A percentile compares a stretch with the other conserved stretches of the same genome.
These are phyloP conservation scores for Sporothrix globosa DNA, from an alignment of 2,329 filamentous ascomycete genomes.

Conservation along the genomic window DNA sequence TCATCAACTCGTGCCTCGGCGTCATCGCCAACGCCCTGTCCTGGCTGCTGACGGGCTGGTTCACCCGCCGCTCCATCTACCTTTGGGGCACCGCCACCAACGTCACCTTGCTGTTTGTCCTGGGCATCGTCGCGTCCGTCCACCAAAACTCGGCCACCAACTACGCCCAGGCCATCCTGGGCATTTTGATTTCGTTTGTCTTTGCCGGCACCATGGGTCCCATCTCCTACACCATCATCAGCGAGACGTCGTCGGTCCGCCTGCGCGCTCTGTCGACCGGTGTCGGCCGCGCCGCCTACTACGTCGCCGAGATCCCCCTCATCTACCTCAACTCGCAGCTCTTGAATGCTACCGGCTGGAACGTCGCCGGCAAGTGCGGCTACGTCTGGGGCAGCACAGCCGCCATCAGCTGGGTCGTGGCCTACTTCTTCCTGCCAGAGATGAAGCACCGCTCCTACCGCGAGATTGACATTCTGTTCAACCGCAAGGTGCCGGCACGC, in stretches of 20 bases:
- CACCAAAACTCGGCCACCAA: slow-evolving; percentile 19
- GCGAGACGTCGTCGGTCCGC: slow-evolving; percentile 45
- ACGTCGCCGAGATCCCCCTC: slow-evolving; percentile 12
- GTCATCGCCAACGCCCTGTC: slow-evolving; percentile 60
- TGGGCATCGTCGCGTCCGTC: slow-evolving; percentile 50
- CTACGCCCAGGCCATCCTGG: slow-evolving; percentile 39
- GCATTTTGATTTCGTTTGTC: slow-evolving; percentile 48
- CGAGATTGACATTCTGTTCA: slow-evolving; percentile 64
- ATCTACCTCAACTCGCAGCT: slow-evolving; percentile 42
- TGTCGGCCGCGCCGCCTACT: slow-evolving; percentile 10
- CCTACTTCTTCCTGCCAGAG: slow-evolving; percentile 57
- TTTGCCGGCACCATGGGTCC: slow-evolving; percentile 60
- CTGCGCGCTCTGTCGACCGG: slow-evolving; percentile 40
- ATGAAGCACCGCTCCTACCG: slow-evolving; percentile 62
- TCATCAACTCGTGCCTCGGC: slow-evolving; percentile 64
- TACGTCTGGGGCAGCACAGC: slow-evolving; percentile 63
- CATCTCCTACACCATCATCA: slow-evolving; percentile 45
- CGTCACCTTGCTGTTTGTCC: slow-evolving; percentile 32
- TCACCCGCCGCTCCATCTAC: slow-evolving; percentile 34
- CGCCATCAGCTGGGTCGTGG: slow-evolving; percentile 55
- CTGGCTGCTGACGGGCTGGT: slow-evolving; percentile 6
- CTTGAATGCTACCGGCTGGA: slow-evolving; percentile 45
- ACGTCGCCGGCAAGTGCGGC: slow-evolving; percentile 59
- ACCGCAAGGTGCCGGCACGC: slow-evolving; percentile 57
- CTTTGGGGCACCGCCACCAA: slow-evolving; percentile 32